Base-by-base conservation (phyloP, 257 asterid species). In the Gentiana straminea region DNA sequence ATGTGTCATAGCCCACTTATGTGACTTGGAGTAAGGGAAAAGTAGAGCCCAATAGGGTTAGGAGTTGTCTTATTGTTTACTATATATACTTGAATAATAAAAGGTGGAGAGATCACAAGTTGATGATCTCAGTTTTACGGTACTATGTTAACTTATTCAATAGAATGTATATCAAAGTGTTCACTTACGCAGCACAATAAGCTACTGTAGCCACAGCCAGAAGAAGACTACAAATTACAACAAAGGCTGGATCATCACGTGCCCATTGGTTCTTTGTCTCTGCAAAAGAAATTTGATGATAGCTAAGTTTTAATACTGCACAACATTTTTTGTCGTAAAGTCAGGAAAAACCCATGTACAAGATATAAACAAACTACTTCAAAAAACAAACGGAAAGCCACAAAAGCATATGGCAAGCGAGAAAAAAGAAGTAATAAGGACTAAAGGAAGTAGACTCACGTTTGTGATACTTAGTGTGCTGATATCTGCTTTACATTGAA, bases 181-280 rank as follows among this genome's bases (percentile, higher is more conserved):
- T 66, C 57, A 75, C 97, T 76, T 85, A 92, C 99, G 97, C 94
- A 66, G 88, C 94, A 66, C 98, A 92, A 81, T 81, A 92, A 38
- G 97, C 97, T 70, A 81, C 38, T 52, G 94, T 68, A 49, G 86
- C 74, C 73, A 81, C 88, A 58, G 79, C 72, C 63, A 92, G 72
- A 66, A 92, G 99, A 68, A 92, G 86, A 75, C 81, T 80, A 64
- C 86, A 88, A 75, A 88, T 80, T 57, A 88, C 99, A 65, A 89
- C 78, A 77, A 92, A 92, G 60, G 99, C 99, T 54, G 99, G 97
- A 81, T 88, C 99, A 73, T 92, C 99, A 56, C 99, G 97, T 57
- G 97, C 99, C 97, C 99, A 92, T 71, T 92, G 99, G 68, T 92
- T 92, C 82, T 92, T 92, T 54, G 97, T 92, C 77, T 92, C 97